Conservation (phyloP, 75 land plant genomes). For the Ceratopteris richardii region DNA sequence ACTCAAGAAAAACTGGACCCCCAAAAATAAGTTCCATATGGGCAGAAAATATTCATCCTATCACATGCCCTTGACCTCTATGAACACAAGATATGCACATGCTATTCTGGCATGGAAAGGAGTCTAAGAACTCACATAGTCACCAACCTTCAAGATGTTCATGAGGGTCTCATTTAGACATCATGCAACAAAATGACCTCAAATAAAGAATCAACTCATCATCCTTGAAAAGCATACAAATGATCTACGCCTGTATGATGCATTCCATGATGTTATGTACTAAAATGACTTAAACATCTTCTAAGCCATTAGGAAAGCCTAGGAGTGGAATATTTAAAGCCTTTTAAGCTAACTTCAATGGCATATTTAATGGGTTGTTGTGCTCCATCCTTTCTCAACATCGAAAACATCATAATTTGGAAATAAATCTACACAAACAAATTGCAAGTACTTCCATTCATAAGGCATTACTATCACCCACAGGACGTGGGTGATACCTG, state of each 20-base stretch:
- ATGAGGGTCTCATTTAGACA: not conserved
- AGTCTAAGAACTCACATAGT: not conserved
- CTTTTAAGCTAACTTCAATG: not conserved
- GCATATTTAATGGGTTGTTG: not conserved
- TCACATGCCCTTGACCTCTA: constrained; percentile 1
- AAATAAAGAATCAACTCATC: not conserved
- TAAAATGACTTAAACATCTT: not conserved
- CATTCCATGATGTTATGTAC: not conserved
- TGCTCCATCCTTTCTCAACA: not conserved
- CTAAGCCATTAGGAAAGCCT: not conserved
- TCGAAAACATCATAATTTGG: not conserved
- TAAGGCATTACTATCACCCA: too few relatives aligned
- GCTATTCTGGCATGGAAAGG: not conserved
- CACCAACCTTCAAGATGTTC: not conserved
- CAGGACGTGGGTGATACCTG: not conserved
- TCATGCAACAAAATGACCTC: constrained; percentile 2
- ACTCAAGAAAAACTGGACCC: not conserved
- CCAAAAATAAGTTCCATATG: not conserved
- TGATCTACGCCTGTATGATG: not conserved
- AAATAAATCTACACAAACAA: not conserved
- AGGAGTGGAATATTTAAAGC: not conserved
- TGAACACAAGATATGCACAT: not conserved
- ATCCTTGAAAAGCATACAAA: not conserved
- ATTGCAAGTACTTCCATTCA: not conserved
- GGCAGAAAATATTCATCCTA: not conserved